Evolutionary conservation across 345 rosid species (phyloP).

Genomic region (Citrus unshiu): DNA sequence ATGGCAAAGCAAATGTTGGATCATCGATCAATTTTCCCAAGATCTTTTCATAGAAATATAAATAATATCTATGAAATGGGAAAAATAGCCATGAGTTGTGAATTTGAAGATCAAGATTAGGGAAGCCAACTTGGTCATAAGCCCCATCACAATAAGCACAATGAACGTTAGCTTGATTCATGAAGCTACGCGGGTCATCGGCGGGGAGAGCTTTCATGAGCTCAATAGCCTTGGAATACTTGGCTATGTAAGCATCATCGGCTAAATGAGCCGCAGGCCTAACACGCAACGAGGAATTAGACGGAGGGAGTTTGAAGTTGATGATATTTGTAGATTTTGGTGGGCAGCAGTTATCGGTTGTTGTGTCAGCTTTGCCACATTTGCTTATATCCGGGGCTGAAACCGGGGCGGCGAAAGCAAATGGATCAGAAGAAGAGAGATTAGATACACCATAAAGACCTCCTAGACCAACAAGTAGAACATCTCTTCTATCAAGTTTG

Average conservation of each 20-base stretch:
- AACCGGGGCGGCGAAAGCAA: constrained; percentile 41
- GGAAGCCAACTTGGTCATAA: constrained; percentile 51
- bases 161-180: constrained; percentile 53
- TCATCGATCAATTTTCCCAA: constrained; percentile 52
- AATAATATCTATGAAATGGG: constrained; percentile 56
- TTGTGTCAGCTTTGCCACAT: constrained; percentile 39
- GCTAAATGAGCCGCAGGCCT: constrained; percentile 49
- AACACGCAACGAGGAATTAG: constrained; percentile 22
- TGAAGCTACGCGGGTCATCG: constrained; percentile 56
- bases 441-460: constrained; percentile 44
- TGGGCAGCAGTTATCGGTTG: constrained; percentile 49
- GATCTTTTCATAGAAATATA: constrained; percentile 51
- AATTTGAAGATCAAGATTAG: constrained; percentile 46
- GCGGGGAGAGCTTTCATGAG: constrained; percentile 60
- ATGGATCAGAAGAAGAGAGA: constrained; percentile 15
- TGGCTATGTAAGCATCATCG: constrained; percentile 30
- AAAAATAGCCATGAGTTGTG: constrained; percentile 62
- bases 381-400: constrained; percentile 32
- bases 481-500: constrained; percentile 45
- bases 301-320: constrained; percentile 40
- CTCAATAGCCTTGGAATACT: constrained; percentile 42
- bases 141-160: constrained; percentile 68
- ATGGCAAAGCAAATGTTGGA: constrained; percentile 54
- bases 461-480: constrained; percentile 45
- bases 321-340: constrained; percentile 32